Evolutionary conservation across 202 grass and related monocot genomes (phyloP), one percentile per base, ranked within the genome.

Genomic region (Alloteropsis angusta): DNA sequence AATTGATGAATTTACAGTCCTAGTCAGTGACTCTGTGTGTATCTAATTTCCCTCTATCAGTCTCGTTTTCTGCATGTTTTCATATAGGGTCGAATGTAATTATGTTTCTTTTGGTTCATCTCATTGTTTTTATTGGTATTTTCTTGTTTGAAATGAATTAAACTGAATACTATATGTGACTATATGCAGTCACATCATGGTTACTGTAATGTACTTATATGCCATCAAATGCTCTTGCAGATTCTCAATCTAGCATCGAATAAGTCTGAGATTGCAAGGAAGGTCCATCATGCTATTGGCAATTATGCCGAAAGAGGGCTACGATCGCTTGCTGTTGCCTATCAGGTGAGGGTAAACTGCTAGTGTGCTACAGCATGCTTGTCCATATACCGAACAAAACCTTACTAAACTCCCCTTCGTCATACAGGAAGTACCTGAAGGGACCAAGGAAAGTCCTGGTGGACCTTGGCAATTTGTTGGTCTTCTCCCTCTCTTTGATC

Each of bases 401-500:
- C 60, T 74, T 55, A 77, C 73, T 61, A 72, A 77, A 45, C 78
- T 62, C 39, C 44, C 39, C 44, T 84, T 83, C 69, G 37, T 69
- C 28, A 23, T 83, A 60, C 81, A 93, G 90, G 87, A 93, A 74
- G 87, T 93, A 48, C 90, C 84, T 82, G 87, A 85, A 58, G 84
- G 81, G 48, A 93, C 60, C 23, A 93, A 89, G 63, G 90, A 93
- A 71, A 87, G 90, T 78, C 39, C 68, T 28, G 90, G 90, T 54
- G 87, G 80, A 38, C 80, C 84, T 34, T 93, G 90, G 90, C 76
- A 93, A 61, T 93, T 93, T 71, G 55, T 93, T 76, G 90, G 90
- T 42, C 90, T 93, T 77, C 84, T 93, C 47, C 87, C 90, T 23
- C 84, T 93, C 52, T 93, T 93, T 75, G 90, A 93, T 58, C 90